phyloP scores from a whole-genome alignment of 2,329 filamentous ascomycete species.

The Trichoderma sp. region DNA sequence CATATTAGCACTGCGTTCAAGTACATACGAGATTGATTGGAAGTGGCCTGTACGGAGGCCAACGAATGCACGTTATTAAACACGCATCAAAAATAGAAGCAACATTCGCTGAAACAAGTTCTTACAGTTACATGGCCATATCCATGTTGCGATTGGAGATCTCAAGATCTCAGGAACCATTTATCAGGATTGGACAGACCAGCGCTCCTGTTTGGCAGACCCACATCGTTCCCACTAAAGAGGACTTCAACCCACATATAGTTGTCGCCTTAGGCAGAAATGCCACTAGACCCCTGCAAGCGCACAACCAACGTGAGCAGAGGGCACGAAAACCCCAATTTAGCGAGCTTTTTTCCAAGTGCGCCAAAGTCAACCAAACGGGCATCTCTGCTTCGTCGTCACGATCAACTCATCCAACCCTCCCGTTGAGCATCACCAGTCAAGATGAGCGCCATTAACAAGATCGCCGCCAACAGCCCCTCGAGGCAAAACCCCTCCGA shows the following conservation, averaged over 20 bases:
- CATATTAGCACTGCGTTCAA: not conserved
- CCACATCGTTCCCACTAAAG: not conserved
- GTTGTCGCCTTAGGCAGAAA: not conserved
- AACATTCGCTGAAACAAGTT: not conserved
- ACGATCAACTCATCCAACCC: constrained; percentile 33
- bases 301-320: constrained; percentile 22
- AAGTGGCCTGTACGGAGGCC: not conserved
- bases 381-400: constrained; percentile 23
- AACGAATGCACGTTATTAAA: not conserved
- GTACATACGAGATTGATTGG: not conserved
- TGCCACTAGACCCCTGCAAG: not conserved
- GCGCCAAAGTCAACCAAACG: constrained; percentile 9
- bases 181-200: constrained; percentile 1
- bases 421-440: constrained; percentile 44
- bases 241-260: not conserved
- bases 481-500: constrained; percentile 95
- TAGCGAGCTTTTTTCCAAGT: constrained; percentile 33
- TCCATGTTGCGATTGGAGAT: not conserved
- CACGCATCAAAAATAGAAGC: accelerated
- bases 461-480: constrained; percentile 97
- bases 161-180: not conserved
- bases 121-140: not conserved
- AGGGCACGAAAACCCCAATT: constrained; percentile 47
- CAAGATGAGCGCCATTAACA: constrained; percentile 77
- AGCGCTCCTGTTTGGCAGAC: not conserved